These are phyloP conservation scores for Sclerotinia minor DNA, from an alignment of 2,329 filamentous ascomycete species.

Conservation along the genomic window DNA sequence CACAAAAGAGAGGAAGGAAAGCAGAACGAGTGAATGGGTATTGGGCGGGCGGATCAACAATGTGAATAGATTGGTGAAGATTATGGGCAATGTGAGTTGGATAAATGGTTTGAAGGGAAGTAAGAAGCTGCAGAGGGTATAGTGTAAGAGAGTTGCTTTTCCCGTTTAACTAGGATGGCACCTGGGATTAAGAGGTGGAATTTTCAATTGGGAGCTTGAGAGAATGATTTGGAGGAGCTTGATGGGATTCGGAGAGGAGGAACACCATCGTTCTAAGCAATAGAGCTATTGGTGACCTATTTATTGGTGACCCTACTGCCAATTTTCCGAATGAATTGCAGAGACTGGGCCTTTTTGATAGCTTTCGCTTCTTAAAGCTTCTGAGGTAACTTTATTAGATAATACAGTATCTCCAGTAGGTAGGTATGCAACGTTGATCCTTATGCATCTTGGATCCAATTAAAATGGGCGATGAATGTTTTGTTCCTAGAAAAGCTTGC, in stretches of 20 bases:
- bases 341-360: background rate
- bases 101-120: too few species aligned
- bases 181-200: background rate
- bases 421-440: background rate
- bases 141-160: background rate
- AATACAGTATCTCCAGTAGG: too few species aligned
- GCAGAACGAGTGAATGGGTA: background rate
- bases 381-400: background rate
- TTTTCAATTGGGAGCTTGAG: background rate
- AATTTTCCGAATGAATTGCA: background rate
- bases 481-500: too few species aligned
- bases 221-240: background rate
- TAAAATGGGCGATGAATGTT: too few species aligned
- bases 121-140: background rate
- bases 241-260: background rate
- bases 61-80: background rate
- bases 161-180: background rate
- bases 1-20: background rate
- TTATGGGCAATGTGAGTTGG: background rate
- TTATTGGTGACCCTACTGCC: background rate
- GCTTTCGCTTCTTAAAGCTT: background rate
- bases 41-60: slow-evolving; percentile 8
- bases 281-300: too few species aligned
- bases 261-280: background rate
- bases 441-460: too few species aligned